phyloP scores from a whole-genome alignment of 257 asterid species.

The Vinca minor region DNA sequence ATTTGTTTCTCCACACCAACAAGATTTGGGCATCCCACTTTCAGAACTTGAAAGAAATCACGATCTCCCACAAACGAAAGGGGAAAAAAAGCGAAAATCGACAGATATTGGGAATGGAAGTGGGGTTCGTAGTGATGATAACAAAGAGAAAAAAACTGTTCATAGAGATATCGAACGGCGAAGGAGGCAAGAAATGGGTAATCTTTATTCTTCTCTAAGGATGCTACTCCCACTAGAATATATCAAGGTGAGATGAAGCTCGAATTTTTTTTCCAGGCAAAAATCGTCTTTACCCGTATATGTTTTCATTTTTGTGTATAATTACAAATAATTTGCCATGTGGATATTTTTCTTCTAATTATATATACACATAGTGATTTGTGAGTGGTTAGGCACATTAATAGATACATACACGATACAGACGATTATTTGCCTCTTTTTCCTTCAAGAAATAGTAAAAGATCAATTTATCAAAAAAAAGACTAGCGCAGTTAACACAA shows the following conservation, averaged over 20 bases:
- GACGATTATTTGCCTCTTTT: no score
- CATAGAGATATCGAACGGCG: slow-evolving; percentile 34
- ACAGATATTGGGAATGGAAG: not conserved
- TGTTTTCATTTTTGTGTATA: no score
- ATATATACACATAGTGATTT: no score
- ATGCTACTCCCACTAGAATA: slow-evolving; percentile 29
- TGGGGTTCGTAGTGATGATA: not conserved
- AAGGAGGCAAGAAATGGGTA: slow-evolving; percentile 43
- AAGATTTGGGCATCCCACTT: slow-evolving; percentile 14
- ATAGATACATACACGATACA: no score
- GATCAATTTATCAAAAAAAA: not conserved
- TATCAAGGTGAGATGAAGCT: slow-evolving; percentile 23
- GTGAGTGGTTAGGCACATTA: no score
- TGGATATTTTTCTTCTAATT: no score
- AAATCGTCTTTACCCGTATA: no score
- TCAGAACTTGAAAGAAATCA: not conserved
- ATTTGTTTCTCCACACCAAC: not conserved
- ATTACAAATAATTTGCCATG: no score
- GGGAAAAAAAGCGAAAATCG: not conserved
- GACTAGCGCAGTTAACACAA: no score
- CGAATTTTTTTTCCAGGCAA: not conserved
- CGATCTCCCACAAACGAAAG: no score
- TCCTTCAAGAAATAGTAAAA: not conserved
- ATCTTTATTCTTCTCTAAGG: slow-evolving; percentile 30
- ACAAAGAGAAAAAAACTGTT: slow-evolving; percentile 13